Evolutionary conservation across 495 filamentous ascomycete genomes (phyloP).

Genomic region (Hyaloscypha variabilis): DNA sequence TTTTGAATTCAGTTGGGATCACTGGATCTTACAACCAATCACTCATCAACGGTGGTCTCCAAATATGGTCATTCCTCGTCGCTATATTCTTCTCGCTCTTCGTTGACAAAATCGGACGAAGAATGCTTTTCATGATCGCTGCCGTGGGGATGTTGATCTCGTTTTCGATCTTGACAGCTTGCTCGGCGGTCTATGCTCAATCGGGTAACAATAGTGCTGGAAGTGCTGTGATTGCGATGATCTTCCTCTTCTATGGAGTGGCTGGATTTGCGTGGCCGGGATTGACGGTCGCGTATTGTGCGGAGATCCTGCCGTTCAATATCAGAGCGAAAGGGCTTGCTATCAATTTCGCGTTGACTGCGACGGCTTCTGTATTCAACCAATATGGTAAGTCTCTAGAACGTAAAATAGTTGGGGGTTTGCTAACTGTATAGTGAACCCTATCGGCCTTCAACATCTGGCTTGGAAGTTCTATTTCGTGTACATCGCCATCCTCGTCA

Average conservation of each 20-base stretch:
- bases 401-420: background rate
- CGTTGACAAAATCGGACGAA: constrained; percentile 11
- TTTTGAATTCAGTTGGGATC: constrained; percentile 32
- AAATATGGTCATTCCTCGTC: constrained; percentile 18
- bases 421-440: constrained; percentile 10
- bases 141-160: constrained; percentile 14
- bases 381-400: constrained; percentile 1
- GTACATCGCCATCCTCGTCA: constrained; percentile 32
- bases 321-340: constrained; percentile 26
- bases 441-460: constrained; percentile 9
- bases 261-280: constrained; percentile 21
- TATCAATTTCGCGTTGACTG: constrained; percentile 31
- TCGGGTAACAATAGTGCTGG: constrained; percentile 6
- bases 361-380: constrained; percentile 29
- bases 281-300: constrained; percentile 34
- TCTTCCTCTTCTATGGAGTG: constrained; percentile 22
- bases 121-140: constrained; percentile 12
- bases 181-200: constrained; percentile 9
- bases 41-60: constrained; percentile 32
- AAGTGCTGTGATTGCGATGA: constrained; percentile 19
- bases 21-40: constrained; percentile 38
- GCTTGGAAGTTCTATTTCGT: constrained; percentile 36
- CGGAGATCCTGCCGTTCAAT: constrained; percentile 24
- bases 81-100: constrained; percentile 19
- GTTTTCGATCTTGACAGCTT: constrained; percentile 13